These are phyloP conservation scores for Talaromyces sp. DNA, from an alignment of 2,329 filamentous ascomycete genomes.

Conservation along the genomic window DNA sequence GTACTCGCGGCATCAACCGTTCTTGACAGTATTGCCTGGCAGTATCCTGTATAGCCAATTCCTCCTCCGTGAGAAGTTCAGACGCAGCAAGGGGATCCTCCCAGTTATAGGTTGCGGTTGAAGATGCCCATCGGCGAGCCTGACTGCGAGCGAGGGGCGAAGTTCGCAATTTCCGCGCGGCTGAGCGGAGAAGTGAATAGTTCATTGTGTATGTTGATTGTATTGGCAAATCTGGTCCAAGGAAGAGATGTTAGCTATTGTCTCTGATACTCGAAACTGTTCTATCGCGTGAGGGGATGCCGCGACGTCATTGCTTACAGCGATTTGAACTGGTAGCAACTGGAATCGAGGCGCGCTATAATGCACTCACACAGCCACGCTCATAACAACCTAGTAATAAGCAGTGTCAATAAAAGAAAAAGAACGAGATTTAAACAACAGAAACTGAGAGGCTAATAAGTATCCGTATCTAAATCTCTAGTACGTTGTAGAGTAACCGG, in stretches of 20 bases:
- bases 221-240: neutral
- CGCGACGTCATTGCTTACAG: neutral
- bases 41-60: slow-evolving; percentile 83
- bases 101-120: slow-evolving; percentile 71
- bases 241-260: neutral
- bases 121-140: slow-evolving; percentile 31
- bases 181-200: slow-evolving; percentile 31
- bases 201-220: slow-evolving; percentile 26
- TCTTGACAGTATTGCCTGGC: slow-evolving; percentile 95
- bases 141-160: slow-evolving; percentile 18
- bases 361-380: neutral
- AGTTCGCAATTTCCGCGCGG: slow-evolving; percentile 27
- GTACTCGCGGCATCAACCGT: slow-evolving; percentile 74
- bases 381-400: neutral
- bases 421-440: neutral
- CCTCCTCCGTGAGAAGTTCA: slow-evolving; percentile 81
- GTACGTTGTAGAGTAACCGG: neutral
- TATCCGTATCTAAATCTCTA: neutral
- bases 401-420: neutral
- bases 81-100: slow-evolving; percentile 77
- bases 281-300: neutral
- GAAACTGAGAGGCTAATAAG: neutral
- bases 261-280: neutral
- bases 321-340: neutral
- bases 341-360: too few relatives aligned